Conservation (phyloP, 225 moss, liverwort and hornwort genomes). For the Pleurozium schreberi region DNA sequence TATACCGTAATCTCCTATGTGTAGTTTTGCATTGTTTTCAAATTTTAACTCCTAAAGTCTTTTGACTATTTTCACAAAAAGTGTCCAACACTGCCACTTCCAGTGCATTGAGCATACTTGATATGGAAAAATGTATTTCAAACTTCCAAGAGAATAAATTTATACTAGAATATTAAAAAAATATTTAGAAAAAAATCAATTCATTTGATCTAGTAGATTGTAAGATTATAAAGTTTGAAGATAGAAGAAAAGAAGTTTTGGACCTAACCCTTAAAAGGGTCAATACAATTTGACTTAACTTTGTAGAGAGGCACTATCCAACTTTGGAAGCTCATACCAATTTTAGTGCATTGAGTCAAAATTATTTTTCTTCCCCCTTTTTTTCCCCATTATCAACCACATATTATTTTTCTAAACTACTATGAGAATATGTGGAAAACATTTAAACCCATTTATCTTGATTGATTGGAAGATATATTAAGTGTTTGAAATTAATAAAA, state of each 20-base stretch:
- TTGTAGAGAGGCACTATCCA: background rate
- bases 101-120: background rate
- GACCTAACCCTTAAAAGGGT: rapidly evolving
- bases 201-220: rapidly evolving
- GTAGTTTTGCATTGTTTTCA: background rate
- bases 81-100: background rate
- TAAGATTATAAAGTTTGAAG: background rate
- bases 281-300: background rate
- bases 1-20: no score
- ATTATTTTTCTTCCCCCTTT: no score
- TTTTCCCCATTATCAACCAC: no score
- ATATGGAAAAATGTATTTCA: background rate
- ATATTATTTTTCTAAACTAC: no score
- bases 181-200: background rate
- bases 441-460: background rate
- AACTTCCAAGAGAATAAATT: background rate
- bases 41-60: background rate
- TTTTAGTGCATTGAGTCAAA: background rate
- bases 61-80: background rate
- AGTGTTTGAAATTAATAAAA: background rate
- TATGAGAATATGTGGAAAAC: background rate
- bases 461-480: background rate
- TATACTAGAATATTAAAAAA: background rate
- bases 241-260: background rate
- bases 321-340: background rate